Evolutionary conservation across 2,329 filamentous ascomycete genomes (phyloP), one percentile per base, ranked within the genome.

Genomic region (Oidium heveae): DNA sequence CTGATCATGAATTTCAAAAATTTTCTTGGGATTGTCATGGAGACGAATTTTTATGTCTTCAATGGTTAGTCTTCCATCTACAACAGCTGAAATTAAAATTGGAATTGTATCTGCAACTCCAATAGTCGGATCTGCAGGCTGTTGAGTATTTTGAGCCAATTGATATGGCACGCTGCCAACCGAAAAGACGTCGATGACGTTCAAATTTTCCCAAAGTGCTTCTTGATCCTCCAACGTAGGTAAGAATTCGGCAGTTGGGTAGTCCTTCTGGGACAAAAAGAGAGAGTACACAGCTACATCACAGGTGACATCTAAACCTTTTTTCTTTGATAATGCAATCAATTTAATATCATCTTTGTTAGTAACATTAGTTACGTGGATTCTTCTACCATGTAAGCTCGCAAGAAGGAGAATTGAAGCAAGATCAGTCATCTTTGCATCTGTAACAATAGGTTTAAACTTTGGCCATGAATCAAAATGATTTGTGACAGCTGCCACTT

Each of bases 1-100:
- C 67, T 88, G 84, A 61, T 88, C 84, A 59, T 88, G 84, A 53
- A 88, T 74, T 69, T 88, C 83, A 61, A 88, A 88, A 61, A 88
- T 87, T 64, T 76, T 75, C 70, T 82, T 84, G 2, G 84, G 84
- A 65, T 86, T 87, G 63, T 85, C 80, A 65, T 87, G 82, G 50
- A 88, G 73, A 44, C 81, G 77, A 55, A 69, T 65, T 64, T 77
- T 81, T 65, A 88, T 74, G 63, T 88, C 83, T 34, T 87, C 82
- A 37, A 87, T 68, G 3, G 80, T 84, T 61, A 88, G 67, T 62
- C 74, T 80, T 57, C 82, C 82, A 64, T 87, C 82, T 4, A 79
- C 72, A 53, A 87, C 82, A 53, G 84, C 84, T 16, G 82, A 86
- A 62, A 88, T 73, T 55, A 88, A 74, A 33, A 88, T 71, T 43